Base-by-base conservation (phyloP, 768 basidiomycete species). In the Tricholoma bakamatsutake region DNA sequence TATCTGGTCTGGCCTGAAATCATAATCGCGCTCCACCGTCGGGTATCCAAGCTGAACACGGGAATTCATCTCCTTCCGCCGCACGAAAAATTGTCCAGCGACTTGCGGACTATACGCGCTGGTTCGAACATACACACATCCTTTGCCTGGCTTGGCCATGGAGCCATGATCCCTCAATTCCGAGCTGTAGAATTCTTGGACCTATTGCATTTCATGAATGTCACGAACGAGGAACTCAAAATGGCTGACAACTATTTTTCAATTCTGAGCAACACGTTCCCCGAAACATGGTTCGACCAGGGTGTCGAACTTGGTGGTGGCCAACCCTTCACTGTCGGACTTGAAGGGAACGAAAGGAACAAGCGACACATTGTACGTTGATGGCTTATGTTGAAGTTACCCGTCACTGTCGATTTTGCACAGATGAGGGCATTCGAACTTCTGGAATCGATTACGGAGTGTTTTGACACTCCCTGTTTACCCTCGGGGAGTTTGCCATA, bases 231-330 rank as follows among this genome's bases (percentile, higher is more conserved):
- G 35, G 77, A 84, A 59, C 68, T 74, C 61, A 74, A 78, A 59
- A 87, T 85, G 84, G 82, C 85, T 3, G 87, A 88, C 63, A 88
- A 88, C 57, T 86, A 85, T 60, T 88, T 79, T 62, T 73, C 83
- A 1, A 69, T 88, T 50, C 66, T 87, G 47, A 72, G 70, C 53
- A 87, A 86, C 63, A 67, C 65, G 17, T 62, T 79, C 39, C 79
- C 84, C 1, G 83, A 85, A 64, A 67, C 77, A 9, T 87, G 85
- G 84, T 79, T 85, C 54, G 82, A 84, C 59, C 78, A 81, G 57
- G 80, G 80, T n/a, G 76, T 83, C 45, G 76, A 79, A 55, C 73
- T 88, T 3, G 80, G 74, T 34, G 83, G 82, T 3, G 83, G 82
- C 0, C 69, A 81, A 52, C 75, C 83, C 6, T 88, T 88, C 62